phyloP scores from a whole-genome alignment of 1,284 basidiomycete species.

The Rhodotorula sp. region DNA sequence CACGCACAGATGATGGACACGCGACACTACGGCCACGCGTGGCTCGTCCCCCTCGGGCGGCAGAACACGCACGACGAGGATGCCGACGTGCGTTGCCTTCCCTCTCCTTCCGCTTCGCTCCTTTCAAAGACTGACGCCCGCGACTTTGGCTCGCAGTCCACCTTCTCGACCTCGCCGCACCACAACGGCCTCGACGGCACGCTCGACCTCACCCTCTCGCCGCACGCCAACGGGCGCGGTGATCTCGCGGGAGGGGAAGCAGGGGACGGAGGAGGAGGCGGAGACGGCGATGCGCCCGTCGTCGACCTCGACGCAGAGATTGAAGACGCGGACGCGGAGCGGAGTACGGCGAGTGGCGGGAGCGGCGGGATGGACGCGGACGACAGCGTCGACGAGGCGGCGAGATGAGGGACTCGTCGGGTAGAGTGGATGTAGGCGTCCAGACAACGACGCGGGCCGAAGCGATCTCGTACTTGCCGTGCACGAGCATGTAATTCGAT shows the following conservation, averaged over 20 bases:
- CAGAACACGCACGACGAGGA: slow-evolving; percentile 40
- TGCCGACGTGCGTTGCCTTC: slow-evolving; percentile 16
- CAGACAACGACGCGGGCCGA: background rate
- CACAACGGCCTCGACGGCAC: background rate
- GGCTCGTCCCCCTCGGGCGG: slow-evolving; percentile 37
- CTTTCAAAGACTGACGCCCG: too few species aligned
- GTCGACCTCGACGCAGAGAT: slow-evolving; percentile 38
- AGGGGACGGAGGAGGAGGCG: background rate
- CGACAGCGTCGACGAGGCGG: background rate
- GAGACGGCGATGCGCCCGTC: slow-evolving; percentile 6
- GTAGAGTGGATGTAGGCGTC: background rate
- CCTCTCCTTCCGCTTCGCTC: background rate
- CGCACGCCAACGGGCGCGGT: too few species aligned
- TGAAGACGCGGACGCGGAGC: slow-evolving; percentile 30
- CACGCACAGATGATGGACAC: slow-evolving; percentile 13
- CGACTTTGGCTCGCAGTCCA: background rate
- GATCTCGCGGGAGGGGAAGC: background rate
- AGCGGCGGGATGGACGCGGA: too few species aligned
- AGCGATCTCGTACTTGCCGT: slow-evolving; percentile 4
- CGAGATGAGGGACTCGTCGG: background rate
- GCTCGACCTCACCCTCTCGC: background rate
- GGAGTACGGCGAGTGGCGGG: background rate
- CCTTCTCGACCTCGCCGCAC: slow-evolving; percentile 3
- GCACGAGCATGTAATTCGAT: too few species aligned
- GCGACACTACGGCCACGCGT: slow-evolving; percentile 28